Evolutionary conservation across 805 yeast genomes (phyloP).

Genomic region (Wickerhamiella cacticola): DNA sequence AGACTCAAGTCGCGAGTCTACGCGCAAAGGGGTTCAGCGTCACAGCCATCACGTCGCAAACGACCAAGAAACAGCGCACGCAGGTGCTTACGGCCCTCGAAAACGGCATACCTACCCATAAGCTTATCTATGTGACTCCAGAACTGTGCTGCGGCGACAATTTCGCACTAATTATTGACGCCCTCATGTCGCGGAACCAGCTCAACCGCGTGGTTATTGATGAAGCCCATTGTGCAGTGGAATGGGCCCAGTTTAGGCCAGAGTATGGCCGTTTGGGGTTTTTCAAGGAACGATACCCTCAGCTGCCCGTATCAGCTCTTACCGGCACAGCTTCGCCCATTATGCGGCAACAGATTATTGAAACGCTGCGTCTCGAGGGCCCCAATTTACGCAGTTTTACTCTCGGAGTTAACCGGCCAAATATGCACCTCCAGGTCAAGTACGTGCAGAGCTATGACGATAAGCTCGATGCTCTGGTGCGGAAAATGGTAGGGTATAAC

Average conservation of each 20-base stretch:
- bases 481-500: constrained; percentile 21
- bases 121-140: constrained; percentile 86
- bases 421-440: constrained; percentile 65
- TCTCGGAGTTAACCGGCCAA: constrained; percentile 82
- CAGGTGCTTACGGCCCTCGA: constrained; percentile 49
- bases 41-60: constrained; percentile 73
- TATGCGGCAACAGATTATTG: constrained; percentile 42
- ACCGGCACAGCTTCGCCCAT: constrained; percentile 84
- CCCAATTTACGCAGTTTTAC: constrained; percentile 46
- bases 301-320: constrained; percentile 83
- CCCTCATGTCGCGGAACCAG: constrained; percentile 41
- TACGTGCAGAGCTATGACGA: constrained; percentile 36
- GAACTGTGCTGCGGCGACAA: constrained; percentile 46
- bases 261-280: constrained; percentile 74
- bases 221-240: constrained; percentile 95
- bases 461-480: constrained; percentile 19
- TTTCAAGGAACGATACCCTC: constrained; percentile 60
- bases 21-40: constrained; percentile 55
- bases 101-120: constrained; percentile 62
- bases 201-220: constrained; percentile 84
- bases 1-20: constrained; percentile 83
- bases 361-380: constrained; percentile 45
- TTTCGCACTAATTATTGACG: constrained; percentile 50
- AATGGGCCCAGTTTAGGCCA: constrained; percentile 97
- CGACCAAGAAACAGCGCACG: constrained; percentile 47